phyloP scores from a whole-genome alignment of 129 eudicot species.

The Sambucus nigra region DNA sequence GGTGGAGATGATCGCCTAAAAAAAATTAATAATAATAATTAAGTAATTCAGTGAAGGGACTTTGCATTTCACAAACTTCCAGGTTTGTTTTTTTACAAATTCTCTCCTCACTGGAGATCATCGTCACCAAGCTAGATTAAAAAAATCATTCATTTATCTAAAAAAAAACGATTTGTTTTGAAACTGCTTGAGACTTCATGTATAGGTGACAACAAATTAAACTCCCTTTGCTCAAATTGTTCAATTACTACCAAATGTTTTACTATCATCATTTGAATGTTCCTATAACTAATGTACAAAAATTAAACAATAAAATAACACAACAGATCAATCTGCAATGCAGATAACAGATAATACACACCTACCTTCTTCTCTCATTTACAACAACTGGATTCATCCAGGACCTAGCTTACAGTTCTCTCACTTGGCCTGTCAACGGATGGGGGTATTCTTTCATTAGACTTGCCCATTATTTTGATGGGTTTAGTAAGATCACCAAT shows the following conservation, averaged over 20 bases:
- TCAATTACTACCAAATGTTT: not conserved
- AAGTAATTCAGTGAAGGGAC: no score
- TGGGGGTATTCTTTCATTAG: not conserved
- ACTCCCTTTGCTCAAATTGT: no score
- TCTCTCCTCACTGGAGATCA: no score
- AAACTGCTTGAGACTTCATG: no score
- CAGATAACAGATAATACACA: not conserved
- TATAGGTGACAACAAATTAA: no score
- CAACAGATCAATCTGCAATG: not conserved
- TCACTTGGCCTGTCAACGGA: slow-evolving; percentile 17
- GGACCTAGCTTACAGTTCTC: slow-evolving; percentile 8
- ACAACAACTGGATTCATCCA: slow-evolving; percentile 13
- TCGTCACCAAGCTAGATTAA: no score
- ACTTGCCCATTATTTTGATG: slow-evolving; percentile 26
- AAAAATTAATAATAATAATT: no score
- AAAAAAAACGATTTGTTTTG: no score
- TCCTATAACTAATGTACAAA: not conserved
- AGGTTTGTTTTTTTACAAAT: no score
- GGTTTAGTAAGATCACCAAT: slow-evolving; percentile 49
- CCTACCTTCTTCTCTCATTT: slow-evolving; percentile 1
- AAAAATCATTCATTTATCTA: no score
- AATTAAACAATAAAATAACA: not conserved
- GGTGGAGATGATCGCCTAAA: no score
- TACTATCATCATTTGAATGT: not conserved
- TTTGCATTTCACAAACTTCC: no score